Evolutionary conservation across 805 yeast species (phyloP).

Genomic region (Hanseniaspora lachancei): DNA sequence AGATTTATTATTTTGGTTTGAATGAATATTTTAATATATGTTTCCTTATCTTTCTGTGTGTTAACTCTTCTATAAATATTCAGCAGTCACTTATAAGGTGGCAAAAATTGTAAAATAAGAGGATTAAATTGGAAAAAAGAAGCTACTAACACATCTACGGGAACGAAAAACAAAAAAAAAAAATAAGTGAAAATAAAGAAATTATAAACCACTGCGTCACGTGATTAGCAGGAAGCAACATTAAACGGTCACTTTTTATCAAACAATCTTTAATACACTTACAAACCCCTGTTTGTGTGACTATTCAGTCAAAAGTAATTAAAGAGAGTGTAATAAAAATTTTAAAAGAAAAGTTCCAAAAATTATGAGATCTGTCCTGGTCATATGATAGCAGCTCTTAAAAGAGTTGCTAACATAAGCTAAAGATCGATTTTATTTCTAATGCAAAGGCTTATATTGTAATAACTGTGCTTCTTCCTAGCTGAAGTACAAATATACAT

Average conservation of each 20-base stretch:
- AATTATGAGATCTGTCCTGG: conserved; percentile 13
- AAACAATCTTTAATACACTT: conserved; percentile 3
- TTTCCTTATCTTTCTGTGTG: too few relatives aligned
- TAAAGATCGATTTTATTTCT: conserved; percentile 8
- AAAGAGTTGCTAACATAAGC: not conserved
- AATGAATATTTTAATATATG: not conserved
- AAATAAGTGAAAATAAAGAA: not conserved
- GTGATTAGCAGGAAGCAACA: not conserved
- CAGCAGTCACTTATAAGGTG: not conserved
- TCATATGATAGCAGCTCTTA: not conserved
- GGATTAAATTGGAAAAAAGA: not conserved
- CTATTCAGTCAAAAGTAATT: not conserved
- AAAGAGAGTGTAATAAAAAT: not conserved
- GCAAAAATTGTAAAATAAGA: conserved; percentile 1
- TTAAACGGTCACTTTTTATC: conserved; percentile 12
- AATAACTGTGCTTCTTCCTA: conserved; percentile 7
- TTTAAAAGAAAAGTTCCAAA: conserved; percentile 5
- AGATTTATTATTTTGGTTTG: not conserved
- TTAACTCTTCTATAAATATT: not conserved
- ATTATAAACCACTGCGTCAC: too few relatives aligned
- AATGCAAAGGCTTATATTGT: conserved; percentile 13
- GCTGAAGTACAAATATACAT: not conserved
- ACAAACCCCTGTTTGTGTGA: conserved; percentile 10
- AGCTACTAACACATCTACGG: not conserved
- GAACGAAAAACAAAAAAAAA: not conserved